Base-by-base conservation (phyloP, 768 basidiomycete genomes). In the Boletus vinaceobasis region DNA sequence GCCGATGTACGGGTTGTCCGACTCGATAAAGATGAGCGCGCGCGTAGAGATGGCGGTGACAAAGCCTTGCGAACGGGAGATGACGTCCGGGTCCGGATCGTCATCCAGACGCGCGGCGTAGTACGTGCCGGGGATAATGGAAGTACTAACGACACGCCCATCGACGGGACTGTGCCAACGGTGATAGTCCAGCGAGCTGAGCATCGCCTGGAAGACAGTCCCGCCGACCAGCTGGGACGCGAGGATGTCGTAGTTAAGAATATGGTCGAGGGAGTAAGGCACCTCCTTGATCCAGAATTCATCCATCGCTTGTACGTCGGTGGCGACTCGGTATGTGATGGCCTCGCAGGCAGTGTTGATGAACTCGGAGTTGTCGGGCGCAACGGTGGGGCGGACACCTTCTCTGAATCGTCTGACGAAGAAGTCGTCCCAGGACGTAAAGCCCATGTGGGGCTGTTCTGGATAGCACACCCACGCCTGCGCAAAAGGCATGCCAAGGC, bases 241-340 rank as follows among this genome's bases (percentile, higher is more conserved):
- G 49, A 68, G 63, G 2, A 71, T 60, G 56, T 82, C 75, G 37
- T 73, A 64, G 47, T 74, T 65, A 31, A 86, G 77, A 69, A 84
- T 79, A 61, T 84, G 76, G 7, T 64, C 29, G 43, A 86, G 8
- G 8, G 84, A 85, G 65, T 86, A 87, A 0, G 79, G 77, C 62
- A 83, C 71, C 0, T 75, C 80, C 63, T 87, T 85, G 67, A 85
- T 59, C 83, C 82, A 86, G 67, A 87, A 85, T 38, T 61, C 55
- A 48, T 83, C 81, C 7, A 63, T 63, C 3, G 17, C 46, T 6
- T 11, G 64, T 61, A 81, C 75, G 47, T 78, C 59, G 27, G 37
- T 26, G 2, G 65, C 66, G 39, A 79, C 69, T 43, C 73, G 70
- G 65, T 79, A 77, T 3, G 79, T 64, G n/a, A 68, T 74, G 11